Conservation (phyloP, 2,329 filamentous ascomycete species). For the Alternaria arborescens region DNA sequence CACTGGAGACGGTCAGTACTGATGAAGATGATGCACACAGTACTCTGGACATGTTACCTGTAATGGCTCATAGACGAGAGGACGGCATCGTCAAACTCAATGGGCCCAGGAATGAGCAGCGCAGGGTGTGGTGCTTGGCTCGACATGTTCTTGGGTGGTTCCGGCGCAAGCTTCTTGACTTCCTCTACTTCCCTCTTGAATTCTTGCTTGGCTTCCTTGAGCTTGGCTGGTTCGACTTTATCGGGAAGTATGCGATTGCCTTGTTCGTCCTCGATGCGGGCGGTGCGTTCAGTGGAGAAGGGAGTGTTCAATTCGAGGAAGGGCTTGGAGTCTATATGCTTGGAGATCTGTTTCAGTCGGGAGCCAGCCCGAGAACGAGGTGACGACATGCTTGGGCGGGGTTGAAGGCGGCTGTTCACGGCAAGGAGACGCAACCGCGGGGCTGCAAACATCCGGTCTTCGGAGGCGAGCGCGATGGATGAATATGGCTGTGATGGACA, state of each 20-base stretch:
- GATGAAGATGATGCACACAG: background rate
- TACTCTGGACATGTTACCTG: constrained; percentile 63
- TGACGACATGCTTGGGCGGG: constrained; percentile 45
- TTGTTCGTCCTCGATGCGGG: constrained; percentile 62
- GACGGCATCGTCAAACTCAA: constrained; percentile 98
- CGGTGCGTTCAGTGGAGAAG: constrained; percentile 67
- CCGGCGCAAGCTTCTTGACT: constrained; percentile 24
- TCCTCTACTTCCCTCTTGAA: constrained; percentile 13
- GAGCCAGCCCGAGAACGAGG: constrained; percentile 50
- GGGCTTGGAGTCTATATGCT: constrained; percentile 66
- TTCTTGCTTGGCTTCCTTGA: constrained; percentile 7
- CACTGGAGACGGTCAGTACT: constrained; percentile 61
- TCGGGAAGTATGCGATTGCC: constrained; percentile 45
- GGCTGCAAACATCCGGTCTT: constrained; percentile 47
- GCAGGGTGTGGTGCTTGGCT: constrained; percentile 70
- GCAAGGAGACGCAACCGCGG: constrained; percentile 34
- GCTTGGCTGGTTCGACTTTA: constrained; percentile 15
- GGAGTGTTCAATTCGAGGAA: constrained; percentile 69
- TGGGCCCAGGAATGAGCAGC: constrained; percentile 94
- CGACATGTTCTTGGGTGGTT: constrained; percentile 58
- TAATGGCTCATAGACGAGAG: constrained; percentile 94
- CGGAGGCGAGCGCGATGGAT: constrained; percentile 28
- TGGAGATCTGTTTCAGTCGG: constrained; percentile 67
- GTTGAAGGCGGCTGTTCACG: constrained; percentile 39
- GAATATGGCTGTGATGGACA: constrained; percentile 7